Base-by-base conservation (phyloP, 768 basidiomycete species). In the Steccherinum ochraceum region DNA sequence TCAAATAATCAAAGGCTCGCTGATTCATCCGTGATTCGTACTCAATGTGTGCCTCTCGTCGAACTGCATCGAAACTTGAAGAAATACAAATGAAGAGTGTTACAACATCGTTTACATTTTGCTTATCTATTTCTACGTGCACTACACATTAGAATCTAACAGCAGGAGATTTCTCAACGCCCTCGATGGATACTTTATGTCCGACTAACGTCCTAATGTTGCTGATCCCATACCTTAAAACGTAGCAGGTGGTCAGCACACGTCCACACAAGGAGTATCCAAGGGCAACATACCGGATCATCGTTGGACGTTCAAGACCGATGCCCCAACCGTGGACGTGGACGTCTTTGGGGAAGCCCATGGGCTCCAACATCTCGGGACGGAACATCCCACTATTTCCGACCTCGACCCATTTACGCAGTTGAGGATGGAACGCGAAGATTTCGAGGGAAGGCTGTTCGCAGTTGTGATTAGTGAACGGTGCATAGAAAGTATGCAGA, bases 351-450 rank as follows among this genome's bases (percentile, higher is more conserved):
- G 96, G 96, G 64, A 98, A 84, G 25, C 96, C 96, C 94, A 98
- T 97, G 5, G 96, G 93, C 65, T 93, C 93, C 25, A 99, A 75
- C 95, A 99, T 97, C 67, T 99, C 96, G 3, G 96, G 96, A 26
- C 96, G 83, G 84, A 99, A 99, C 89, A 99, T 95, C 20, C 96
- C 96, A 64, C 93, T 95, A 71, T 98, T 98, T 27, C 95, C 95
- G 25, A 98, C 92, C 68, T 97, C 95, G 27, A 98, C 94, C 93
- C 93, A 96, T 61, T 89, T 88, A 66, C 89, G 76, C 35, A 98
- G 79, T 69, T 85, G 80, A 35, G 93, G 91, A 61, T 99, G 96
- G 79, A 94, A 99, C 24, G 94, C 93, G 69, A 97, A 99, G 54
- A 99, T 95, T 71, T 99, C 96, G 42, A 98, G 80, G 1, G 93